A percentile compares a stretch with the other conserved stretches of the same genome.
These are phyloP conservation scores for Aspergillus cristatus DNA, from an alignment of 495 filamentous ascomycete genomes.

Conservation along the genomic window DNA sequence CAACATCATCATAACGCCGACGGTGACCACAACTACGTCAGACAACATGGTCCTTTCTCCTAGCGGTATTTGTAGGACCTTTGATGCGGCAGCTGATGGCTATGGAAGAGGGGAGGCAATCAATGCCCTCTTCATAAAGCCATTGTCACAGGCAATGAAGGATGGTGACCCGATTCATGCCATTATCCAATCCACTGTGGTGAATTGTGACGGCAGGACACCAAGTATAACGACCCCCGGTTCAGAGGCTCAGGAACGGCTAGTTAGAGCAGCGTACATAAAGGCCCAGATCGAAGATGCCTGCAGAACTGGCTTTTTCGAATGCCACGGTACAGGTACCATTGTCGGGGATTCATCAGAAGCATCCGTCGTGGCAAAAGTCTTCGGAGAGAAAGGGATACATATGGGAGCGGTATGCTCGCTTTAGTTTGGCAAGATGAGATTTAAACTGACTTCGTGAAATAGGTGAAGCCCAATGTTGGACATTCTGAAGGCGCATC, in stretches of 20 bases:
- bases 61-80: constrained; percentile 38
- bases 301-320: constrained; percentile 29
- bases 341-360: constrained; percentile 22
- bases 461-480: constrained; percentile 36
- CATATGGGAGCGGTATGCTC: constrained; percentile 12
- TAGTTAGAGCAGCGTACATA: constrained; percentile 22
- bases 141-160: constrained; percentile 15
- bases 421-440: not conserved
- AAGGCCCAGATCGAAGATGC: constrained; percentile 11
- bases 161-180: constrained; percentile 25
- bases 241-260: constrained; percentile 9
- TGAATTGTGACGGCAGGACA: constrained; percentile 20
- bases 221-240: constrained; percentile 12
- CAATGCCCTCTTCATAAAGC: constrained; percentile 22
- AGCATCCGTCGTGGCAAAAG: constrained; percentile 12
- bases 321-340: constrained; percentile 47
- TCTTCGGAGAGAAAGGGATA: constrained; percentile 9
- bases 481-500: constrained; percentile 42
- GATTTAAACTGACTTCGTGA: not conserved
- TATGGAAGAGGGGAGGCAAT: constrained; percentile 50
- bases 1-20: constrained; percentile 29
- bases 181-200: constrained; percentile 18
- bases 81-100: constrained; percentile 46
- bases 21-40: constrained; percentile 16
- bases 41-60: constrained; percentile 14